Evolutionary conservation across 83 land plant genomes (phyloP).

Genomic region (Thuja plicata): DNA sequence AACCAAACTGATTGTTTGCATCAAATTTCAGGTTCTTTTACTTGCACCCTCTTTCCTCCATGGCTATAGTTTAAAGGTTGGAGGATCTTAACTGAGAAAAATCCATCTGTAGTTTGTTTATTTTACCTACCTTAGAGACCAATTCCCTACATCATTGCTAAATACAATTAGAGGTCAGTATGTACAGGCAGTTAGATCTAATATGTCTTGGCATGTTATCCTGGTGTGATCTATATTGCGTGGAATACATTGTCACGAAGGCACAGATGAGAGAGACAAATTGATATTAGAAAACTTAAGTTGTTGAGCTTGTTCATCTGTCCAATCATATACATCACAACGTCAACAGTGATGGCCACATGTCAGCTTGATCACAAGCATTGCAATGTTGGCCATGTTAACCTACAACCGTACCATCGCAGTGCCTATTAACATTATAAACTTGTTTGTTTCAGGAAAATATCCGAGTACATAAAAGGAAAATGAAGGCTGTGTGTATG

Average conservation of each 20-base stretch:
- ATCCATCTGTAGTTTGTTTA: background rate
- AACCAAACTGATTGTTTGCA: background rate
- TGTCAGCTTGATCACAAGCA: background rate
- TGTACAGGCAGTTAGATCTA: background rate
- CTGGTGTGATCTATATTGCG: background rate
- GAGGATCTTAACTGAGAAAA: background rate
- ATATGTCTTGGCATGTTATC: background rate
- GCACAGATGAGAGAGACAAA: background rate
- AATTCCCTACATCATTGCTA: background rate
- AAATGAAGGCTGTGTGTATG: too few relatives aligned
- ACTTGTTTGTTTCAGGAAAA: background rate
- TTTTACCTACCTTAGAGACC: too few relatives aligned
- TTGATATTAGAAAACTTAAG: background rate
- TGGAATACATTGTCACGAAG: background rate
- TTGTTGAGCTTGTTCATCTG: background rate
- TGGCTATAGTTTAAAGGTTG: background rate
- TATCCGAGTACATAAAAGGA: background rate
- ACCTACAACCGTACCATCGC: background rate
- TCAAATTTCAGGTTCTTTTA: background rate
- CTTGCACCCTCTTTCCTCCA: background rate
- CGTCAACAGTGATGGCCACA: background rate
- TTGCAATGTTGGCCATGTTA: background rate
- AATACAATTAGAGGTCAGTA: background rate
- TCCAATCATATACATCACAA: background rate
- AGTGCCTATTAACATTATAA: background rate